phyloP scores from a whole-genome alignment of 768 basidiomycete genomes.

The Lactifluus hygrophoroides region DNA sequence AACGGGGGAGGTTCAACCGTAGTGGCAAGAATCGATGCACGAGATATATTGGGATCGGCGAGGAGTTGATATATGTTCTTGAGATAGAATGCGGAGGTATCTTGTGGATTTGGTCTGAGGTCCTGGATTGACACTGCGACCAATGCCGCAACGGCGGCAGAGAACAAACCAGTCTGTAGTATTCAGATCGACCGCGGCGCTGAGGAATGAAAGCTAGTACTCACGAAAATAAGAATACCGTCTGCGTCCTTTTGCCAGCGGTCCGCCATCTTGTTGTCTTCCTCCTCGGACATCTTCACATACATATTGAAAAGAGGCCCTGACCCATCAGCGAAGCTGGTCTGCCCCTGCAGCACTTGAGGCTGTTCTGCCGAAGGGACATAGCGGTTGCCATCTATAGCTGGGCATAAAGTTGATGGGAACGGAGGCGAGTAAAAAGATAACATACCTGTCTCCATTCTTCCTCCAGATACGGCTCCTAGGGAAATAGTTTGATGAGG shows the following conservation, averaged over 20 bases:
- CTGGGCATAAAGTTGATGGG: neutral
- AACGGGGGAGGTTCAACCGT: neutral
- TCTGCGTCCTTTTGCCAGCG: neutral
- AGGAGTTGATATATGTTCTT: neutral
- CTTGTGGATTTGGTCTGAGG: neutral
- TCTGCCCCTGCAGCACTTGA: neutral
- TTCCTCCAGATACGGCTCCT: neutral
- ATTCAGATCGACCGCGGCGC: too few relatives aligned
- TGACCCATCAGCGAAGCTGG: neutral
- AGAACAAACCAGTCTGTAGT: neutral
- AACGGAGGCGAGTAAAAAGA: neutral
- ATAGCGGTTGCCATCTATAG: neutral
- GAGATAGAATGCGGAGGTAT: neutral
- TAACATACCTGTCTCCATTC: neutral
- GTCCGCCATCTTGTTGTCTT: neutral
- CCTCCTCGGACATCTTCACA: conserved; percentile 16
- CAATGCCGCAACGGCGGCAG: neutral
- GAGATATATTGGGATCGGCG: neutral
- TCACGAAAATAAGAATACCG: neutral
- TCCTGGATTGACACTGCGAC: neutral
- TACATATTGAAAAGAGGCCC: neutral
- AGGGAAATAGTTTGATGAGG: neutral
- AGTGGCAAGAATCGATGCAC: neutral
- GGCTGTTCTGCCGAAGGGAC: neutral
- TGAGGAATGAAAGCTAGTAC: neutral